Conservation (phyloP, 345 rosid genomes). For the Odontarrhena argentea region DNA sequence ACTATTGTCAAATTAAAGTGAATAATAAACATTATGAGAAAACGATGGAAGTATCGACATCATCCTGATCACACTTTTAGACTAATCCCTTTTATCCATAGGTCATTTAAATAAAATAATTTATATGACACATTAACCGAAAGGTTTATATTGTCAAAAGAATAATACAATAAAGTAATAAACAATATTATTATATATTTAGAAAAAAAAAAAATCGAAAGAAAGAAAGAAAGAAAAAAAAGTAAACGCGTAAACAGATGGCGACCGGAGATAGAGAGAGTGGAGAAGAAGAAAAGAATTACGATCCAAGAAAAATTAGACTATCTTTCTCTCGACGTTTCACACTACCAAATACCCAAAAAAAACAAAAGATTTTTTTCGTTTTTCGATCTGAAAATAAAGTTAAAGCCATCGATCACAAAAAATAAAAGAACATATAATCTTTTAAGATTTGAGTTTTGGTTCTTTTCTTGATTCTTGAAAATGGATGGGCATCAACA, state of each 20-base stretch:
- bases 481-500: constrained; percentile 50
- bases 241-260: constrained; percentile 95
- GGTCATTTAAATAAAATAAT: constrained; percentile 9
- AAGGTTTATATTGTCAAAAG: constrained; percentile 33
- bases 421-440: constrained; percentile 4
- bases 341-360: constrained; percentile 64
- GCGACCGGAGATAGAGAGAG: constrained; percentile 48
- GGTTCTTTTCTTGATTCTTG: constrained; percentile 23
- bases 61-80: constrained; percentile 21
- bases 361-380: constrained; percentile 36
- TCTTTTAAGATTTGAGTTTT: constrained; percentile 27
- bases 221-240: constrained; percentile 28
- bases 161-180: neutral
- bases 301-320: constrained; percentile 37
- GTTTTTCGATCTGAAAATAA: constrained; percentile 41
- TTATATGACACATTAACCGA: constrained; percentile 29
- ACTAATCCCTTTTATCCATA: constrained; percentile 22
- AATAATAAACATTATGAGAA: constrained; percentile 22
- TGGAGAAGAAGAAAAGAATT: constrained; percentile 41
- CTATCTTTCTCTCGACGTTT: constrained; percentile 51
- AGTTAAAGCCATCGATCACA: constrained; percentile 27
- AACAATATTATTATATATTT: neutral
- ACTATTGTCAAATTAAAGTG: constrained; percentile 18
- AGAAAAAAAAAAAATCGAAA: constrained; percentile 20
- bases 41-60: constrained; percentile 36